Evolutionary conservation across 139 green algal species (phyloP).

Genomic region (Coccomyxa sp.): DNA sequence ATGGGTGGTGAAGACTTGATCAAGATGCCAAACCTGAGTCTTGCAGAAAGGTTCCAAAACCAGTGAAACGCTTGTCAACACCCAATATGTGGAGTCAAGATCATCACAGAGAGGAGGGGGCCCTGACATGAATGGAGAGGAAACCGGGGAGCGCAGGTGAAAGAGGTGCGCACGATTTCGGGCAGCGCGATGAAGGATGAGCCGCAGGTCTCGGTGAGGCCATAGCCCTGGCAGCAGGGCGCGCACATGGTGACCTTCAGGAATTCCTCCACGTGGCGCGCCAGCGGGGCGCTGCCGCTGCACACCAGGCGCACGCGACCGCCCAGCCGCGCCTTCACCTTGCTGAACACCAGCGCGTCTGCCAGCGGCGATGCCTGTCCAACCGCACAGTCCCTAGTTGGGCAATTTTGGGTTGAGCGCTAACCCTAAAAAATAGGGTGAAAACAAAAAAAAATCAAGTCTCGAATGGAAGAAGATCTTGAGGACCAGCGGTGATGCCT

Average conservation of each 20-base stretch:
- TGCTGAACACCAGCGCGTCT: conserved; percentile 63
- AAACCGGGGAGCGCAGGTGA: too few relatives aligned
- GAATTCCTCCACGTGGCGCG: conserved; percentile 60
- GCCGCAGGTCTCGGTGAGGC: conserved; percentile 84
- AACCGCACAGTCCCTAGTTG: background rate
- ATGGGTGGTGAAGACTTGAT: too few relatives aligned
- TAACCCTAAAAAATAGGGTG: too few relatives aligned
- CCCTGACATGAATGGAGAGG: too few relatives aligned
- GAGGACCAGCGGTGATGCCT: conserved; percentile 56
- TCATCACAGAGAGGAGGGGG: too few relatives aligned
- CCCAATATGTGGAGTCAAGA: too few relatives aligned
- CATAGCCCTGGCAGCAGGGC: conserved; percentile 73
- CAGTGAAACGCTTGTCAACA: too few relatives aligned
- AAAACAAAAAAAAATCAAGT: too few relatives aligned
- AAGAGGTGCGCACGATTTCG: background rate
- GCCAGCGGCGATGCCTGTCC: conserved; percentile 64
- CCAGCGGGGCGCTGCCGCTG: conserved; percentile 61
- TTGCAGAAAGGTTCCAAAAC: too few relatives aligned
- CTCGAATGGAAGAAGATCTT: too few relatives aligned
- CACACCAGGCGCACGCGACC: conserved; percentile 47
- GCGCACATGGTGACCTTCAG: conserved; percentile 47
- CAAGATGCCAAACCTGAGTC: too few relatives aligned
- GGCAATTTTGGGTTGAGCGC: background rate
- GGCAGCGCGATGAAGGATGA: conserved; percentile 56
- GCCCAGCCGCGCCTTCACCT: conserved; percentile 56